phyloP scores from a whole-genome alignment of 2,329 filamentous ascomycete species.

The Thielaviopsis populi region DNA sequence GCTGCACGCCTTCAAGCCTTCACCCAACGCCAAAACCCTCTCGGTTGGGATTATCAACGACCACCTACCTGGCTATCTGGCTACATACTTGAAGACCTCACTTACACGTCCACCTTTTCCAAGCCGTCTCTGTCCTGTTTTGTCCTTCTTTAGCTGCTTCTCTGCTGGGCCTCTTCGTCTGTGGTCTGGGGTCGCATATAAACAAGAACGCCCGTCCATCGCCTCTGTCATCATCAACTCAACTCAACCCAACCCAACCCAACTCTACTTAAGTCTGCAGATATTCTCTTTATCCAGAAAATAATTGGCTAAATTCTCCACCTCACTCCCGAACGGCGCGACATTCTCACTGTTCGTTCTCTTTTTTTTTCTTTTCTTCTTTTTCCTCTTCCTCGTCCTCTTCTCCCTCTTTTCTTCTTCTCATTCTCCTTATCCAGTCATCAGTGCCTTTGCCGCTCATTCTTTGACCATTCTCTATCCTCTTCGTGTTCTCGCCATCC shows the following conservation, averaged over 20 bases:
- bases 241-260: background rate
- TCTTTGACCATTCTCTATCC: background rate
- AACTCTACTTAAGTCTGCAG: background rate
- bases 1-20: background rate
- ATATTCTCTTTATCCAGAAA: too few species aligned
- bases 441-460: background rate
- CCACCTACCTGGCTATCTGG: background rate
- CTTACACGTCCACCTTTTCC: background rate
- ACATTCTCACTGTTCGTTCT: background rate
- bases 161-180: background rate
- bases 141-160: background rate
- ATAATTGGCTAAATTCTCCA: background rate
- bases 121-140: background rate
- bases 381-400: background rate
- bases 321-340: background rate
- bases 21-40: background rate
- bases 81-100: background rate
- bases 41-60: background rate
- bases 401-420: background rate
- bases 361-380: background rate
- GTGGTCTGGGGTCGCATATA: background rate
- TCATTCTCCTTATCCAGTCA: background rate
- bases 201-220: background rate
- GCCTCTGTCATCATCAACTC: background rate
- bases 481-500: background rate